These are phyloP conservation scores for Hanseniaspora guilliermondii DNA, from an alignment of 805 yeast genomes.

Conservation along the genomic window DNA sequence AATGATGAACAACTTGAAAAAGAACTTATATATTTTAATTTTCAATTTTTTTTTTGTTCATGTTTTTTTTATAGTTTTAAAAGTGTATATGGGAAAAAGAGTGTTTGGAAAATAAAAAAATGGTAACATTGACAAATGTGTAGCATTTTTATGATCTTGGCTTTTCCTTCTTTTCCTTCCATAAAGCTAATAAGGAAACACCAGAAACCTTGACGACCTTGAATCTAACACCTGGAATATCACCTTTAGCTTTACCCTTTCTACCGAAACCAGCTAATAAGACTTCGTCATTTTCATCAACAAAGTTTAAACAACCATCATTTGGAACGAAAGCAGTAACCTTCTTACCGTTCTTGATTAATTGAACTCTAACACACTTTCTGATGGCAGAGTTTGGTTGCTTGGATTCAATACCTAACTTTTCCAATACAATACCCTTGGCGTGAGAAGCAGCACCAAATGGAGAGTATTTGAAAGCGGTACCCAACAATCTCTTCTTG, in stretches of 20 bases:
- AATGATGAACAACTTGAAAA: not conserved
- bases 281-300: constrained; percentile 99
- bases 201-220: constrained; percentile 99
- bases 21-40: not conserved
- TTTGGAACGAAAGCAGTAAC: constrained; percentile 99
- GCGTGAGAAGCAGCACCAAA: constrained; percentile 99
- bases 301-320: constrained; percentile 99
- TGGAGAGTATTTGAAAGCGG: constrained; percentile 99
- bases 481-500: constrained; percentile 98
- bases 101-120: not conserved
- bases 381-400: constrained; percentile 99
- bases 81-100: too few species aligned
- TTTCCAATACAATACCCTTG: constrained; percentile 98
- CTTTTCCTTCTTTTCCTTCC: constrained; percentile 99
- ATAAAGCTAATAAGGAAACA: constrained; percentile 97
- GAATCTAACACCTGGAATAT: constrained; percentile 99
- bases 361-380: constrained; percentile 99
- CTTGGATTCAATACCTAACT: constrained; percentile 99
- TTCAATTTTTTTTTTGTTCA: not conserved
- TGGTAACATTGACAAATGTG: not conserved
- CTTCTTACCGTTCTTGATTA: constrained; percentile 99
- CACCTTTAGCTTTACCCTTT: constrained; percentile 99
- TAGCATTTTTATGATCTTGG: constrained; percentile 75
- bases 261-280: constrained; percentile 99
- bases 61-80: too few species aligned